phyloP scores from a whole-genome alignment of 345 rosid genomes.

The Lenwebbia sp. region DNA sequence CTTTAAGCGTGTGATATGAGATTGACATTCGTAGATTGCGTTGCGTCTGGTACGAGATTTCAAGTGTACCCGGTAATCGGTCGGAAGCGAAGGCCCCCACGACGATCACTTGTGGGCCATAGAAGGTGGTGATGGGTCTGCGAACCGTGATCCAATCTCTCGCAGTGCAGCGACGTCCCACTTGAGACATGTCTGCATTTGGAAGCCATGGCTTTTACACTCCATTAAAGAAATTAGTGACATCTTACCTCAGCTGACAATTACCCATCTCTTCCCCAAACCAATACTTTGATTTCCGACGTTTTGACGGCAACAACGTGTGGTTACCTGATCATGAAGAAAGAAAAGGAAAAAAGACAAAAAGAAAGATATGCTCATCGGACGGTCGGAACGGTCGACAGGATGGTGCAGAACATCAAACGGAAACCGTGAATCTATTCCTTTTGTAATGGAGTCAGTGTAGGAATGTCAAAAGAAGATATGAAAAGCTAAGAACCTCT shows the following conservation, averaged over 20 bases:
- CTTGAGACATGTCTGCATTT: neutral
- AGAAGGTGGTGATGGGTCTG: neutral
- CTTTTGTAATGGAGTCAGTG: neutral
- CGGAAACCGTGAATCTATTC: neutral
- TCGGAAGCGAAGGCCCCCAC: neutral
- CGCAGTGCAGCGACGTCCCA: neutral
- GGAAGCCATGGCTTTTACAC: neutral
- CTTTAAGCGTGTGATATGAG: neutral
- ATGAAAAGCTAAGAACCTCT: neutral
- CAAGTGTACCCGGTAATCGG: neutral
- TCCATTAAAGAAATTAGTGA: neutral
- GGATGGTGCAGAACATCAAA: neutral
- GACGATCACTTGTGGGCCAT: neutral
- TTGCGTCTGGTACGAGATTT: neutral
- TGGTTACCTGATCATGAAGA: neutral
- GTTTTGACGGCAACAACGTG: neutral
- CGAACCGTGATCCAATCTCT: neutral
- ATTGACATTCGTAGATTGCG: neutral
- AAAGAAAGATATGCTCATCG: neutral
- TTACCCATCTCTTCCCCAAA: neutral
- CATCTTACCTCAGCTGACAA: constrained; percentile 17
- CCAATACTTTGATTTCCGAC: neutral
- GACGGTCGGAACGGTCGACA: neutral
- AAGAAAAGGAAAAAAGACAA: no score
- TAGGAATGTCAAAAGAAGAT: neutral